These are phyloP conservation scores for Penicillium steckii DNA, from an alignment of 495 filamentous ascomycete species.

Conservation along the genomic window DNA sequence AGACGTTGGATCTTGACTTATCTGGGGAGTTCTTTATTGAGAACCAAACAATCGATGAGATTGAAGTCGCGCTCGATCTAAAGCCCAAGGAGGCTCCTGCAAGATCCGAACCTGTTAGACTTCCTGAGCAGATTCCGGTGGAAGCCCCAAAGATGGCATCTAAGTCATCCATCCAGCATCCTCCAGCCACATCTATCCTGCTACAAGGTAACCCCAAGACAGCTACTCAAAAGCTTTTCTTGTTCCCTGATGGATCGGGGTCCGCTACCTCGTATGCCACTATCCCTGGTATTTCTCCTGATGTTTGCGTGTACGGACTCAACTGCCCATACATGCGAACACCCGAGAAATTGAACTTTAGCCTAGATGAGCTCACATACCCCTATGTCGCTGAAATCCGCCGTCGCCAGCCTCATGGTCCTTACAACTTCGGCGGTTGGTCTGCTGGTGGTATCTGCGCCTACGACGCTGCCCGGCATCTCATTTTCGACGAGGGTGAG, in stretches of 20 bases:
- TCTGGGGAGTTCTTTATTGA: slow-evolving; percentile 59
- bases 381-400: slow-evolving; percentile 66
- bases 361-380: slow-evolving; percentile 54
- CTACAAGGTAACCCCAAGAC: slow-evolving; percentile 49
- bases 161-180: slow-evolving; percentile 26
- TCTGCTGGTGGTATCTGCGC: slow-evolving; percentile 86
- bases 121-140: slow-evolving; percentile 19
- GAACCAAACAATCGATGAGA: slow-evolving; percentile 54
- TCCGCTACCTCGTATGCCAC: slow-evolving; percentile 61
- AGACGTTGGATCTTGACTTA: slow-evolving; percentile 53
- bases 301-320: slow-evolving; percentile 58
- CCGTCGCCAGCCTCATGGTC: slow-evolving; percentile 71
- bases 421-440: slow-evolving; percentile 72
- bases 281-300: slow-evolving; percentile 54
- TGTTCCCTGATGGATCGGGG: slow-evolving; percentile 52
- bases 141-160: slow-evolving; percentile 16
- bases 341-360: slow-evolving; percentile 53
- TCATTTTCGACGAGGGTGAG: slow-evolving; percentile 66
- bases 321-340: slow-evolving; percentile 68
- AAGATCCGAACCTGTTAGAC: slow-evolving; percentile 21
- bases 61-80: slow-evolving; percentile 47
- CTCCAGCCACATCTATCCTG: slow-evolving; percentile 49
- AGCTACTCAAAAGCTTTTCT: slow-evolving; percentile 42
- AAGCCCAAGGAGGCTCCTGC: slow-evolving; percentile 33
- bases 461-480: slow-evolving; percentile 75